These are phyloP conservation scores for Penicillium sp. DNA, from an alignment of 2,329 filamentous ascomycete species.

Conservation along the genomic window DNA sequence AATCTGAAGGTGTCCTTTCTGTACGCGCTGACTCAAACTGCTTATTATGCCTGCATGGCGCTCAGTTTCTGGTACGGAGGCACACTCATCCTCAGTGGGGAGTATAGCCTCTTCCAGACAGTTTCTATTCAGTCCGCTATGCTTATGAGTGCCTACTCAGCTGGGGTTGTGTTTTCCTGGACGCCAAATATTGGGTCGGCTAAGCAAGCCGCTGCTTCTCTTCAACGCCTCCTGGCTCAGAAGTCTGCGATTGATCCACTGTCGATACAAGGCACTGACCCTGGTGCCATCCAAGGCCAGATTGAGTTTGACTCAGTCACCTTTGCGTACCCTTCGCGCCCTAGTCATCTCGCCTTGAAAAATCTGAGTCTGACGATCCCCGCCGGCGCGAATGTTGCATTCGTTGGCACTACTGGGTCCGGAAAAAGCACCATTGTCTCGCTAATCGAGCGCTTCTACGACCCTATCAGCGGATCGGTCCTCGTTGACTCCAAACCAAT, in stretches of 20 bases:
- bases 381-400: slow-evolving; percentile 83
- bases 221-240: slow-evolving; percentile 78
- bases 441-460: slow-evolving; percentile 91
- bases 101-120: slow-evolving; percentile 80
- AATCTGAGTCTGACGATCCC: slow-evolving; percentile 75
- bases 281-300: slow-evolving; percentile 68
- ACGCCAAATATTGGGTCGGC: slow-evolving; percentile 92
- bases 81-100: slow-evolving; percentile 63
- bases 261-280: slow-evolving; percentile 49
- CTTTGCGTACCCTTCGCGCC: slow-evolving; percentile 91
- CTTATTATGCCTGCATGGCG: slow-evolving; percentile 78
- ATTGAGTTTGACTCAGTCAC: slow-evolving; percentile 90
- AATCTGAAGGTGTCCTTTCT: slow-evolving; percentile 72
- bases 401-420: background rate
- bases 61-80: slow-evolving; percentile 93
- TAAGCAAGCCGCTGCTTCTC: slow-evolving; percentile 72
- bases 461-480: slow-evolving; percentile 77
- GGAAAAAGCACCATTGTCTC: slow-evolving; percentile 69
- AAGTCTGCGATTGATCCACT: slow-evolving; percentile 70
- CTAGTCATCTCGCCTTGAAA: slow-evolving; percentile 83
- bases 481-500: slow-evolving; percentile 67
- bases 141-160: slow-evolving; percentile 88
- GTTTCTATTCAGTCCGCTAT: slow-evolving; percentile 85
- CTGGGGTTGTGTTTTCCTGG: slow-evolving; percentile 83
- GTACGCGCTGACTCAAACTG: slow-evolving; percentile 78